Evolutionary conservation across 2,329 filamentous ascomycete genomes (phyloP).

Genomic region (Scytalidium lignicola): DNA sequence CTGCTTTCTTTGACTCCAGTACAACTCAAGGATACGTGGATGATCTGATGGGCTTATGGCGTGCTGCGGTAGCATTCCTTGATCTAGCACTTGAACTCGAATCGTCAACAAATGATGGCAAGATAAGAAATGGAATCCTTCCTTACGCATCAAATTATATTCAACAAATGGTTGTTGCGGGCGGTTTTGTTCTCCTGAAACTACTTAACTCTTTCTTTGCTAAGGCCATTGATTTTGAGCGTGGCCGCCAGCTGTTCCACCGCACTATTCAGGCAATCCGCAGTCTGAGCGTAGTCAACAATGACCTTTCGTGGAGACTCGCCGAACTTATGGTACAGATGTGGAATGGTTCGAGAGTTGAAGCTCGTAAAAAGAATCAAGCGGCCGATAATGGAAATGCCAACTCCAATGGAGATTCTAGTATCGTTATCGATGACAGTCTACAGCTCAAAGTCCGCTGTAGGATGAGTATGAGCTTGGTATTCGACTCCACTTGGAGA

Average conservation of each 20-base stretch:
- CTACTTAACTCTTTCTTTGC: slow-evolving; percentile 74
- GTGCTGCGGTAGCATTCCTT: slow-evolving; percentile 64
- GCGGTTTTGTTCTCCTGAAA: slow-evolving; percentile 72
- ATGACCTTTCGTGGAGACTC: slow-evolving; percentile 74
- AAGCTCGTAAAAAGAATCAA: slow-evolving; percentile 36
- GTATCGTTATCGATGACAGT: slow-evolving; percentile 54
- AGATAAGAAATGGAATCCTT: slow-evolving; percentile 41
- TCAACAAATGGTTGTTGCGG: slow-evolving; percentile 80
- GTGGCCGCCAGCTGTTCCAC: slow-evolving; percentile 65
- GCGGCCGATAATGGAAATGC: slow-evolving; percentile 29
- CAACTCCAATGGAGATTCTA: slow-evolving; percentile 29
- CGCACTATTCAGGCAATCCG: slow-evolving; percentile 66
- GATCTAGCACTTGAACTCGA: slow-evolving; percentile 53
- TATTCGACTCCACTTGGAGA: slow-evolving; percentile 81
- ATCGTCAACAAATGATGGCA: slow-evolving; percentile 39
- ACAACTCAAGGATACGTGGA: slow-evolving; percentile 66
- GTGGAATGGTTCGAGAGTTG: slow-evolving; percentile 57
- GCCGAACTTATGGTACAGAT: slow-evolving; percentile 85
- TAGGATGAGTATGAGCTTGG: slow-evolving; percentile 77
- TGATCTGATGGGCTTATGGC: slow-evolving; percentile 71
- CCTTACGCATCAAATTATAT: slow-evolving; percentile 70
- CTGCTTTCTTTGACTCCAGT: slow-evolving; percentile 77
- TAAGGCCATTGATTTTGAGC: slow-evolving; percentile 63
- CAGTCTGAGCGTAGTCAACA: slow-evolving; percentile 67
- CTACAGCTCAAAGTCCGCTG: slow-evolving; percentile 78